These are phyloP conservation scores for Penicillium sp. DNA, from an alignment of 2,329 filamentous ascomycete genomes.

Conservation along the genomic window DNA sequence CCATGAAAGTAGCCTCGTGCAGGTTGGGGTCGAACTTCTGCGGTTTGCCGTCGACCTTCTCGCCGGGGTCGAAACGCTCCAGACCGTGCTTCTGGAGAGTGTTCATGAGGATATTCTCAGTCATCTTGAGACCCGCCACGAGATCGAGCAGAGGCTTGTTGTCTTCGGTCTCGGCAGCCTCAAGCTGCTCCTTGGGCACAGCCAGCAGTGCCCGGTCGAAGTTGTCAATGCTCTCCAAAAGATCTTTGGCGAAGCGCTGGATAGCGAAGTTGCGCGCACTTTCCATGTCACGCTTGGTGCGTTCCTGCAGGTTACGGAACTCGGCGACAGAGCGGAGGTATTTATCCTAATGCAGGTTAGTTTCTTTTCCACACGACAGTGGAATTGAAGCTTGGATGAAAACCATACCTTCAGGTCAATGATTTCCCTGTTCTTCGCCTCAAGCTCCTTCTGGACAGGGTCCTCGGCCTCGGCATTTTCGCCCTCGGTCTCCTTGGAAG, in stretches of 20 bases:
- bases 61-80: conserved; percentile 73
- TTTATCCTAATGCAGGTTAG: conserved; percentile 64
- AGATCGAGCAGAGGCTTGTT: conserved; percentile 73
- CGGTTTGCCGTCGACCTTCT: conserved; percentile 47
- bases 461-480: conserved; percentile 44
- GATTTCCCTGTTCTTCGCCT: conserved; percentile 66
- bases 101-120: conserved; percentile 76
- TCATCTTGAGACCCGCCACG: conserved; percentile 91
- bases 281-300: conserved; percentile 85
- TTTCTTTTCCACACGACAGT: background rate
- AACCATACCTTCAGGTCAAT: conserved; percentile 74
- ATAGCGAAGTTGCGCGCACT: conserved; percentile 87
- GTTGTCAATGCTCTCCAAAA: conserved; percentile 94
- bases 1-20: conserved; percentile 95
- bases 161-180: conserved; percentile 47
- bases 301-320: conserved; percentile 95
- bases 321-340: conserved; percentile 91
- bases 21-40: conserved; percentile 94
- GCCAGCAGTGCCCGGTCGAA: conserved; percentile 83
- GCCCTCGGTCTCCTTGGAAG: conserved; percentile 38
- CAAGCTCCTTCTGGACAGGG: conserved; percentile 59
- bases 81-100: conserved; percentile 93
- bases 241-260: conserved; percentile 86
- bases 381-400: background rate
- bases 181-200: conserved; percentile 70